Evolutionary conservation across 805 yeast species (phyloP).

Genomic region (Brettanomyces bruxellensis): DNA sequence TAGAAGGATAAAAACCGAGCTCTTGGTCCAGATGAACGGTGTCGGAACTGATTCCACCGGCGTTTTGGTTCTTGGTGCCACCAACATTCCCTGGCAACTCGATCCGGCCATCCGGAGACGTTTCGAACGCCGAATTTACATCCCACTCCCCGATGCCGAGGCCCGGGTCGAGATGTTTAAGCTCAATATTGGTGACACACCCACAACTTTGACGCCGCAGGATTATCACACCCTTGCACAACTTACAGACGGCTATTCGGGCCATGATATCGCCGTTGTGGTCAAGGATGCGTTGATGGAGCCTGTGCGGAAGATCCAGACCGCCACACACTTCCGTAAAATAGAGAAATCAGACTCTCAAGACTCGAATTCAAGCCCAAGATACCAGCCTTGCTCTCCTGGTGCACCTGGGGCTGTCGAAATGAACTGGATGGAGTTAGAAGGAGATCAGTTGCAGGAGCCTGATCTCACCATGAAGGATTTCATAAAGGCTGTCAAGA

Average conservation of each 20-base stretch:
- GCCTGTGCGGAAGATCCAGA: slow-evolving; percentile 91
- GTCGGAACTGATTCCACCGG: slow-evolving; percentile 94
- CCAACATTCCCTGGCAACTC: slow-evolving; percentile 97
- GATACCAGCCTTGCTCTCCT: slow-evolving; percentile 87
- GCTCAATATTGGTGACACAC: slow-evolving; percentile 83
- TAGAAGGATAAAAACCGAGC: slow-evolving; percentile 90
- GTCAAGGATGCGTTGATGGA: slow-evolving; percentile 98
- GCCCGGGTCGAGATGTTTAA: slow-evolving; percentile 93
- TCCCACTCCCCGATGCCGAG: slow-evolving; percentile 88
- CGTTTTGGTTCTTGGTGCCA: slow-evolving; percentile 91
- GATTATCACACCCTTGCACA: slow-evolving; percentile 77
- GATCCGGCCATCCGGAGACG: slow-evolving; percentile 97
- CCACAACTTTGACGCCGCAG: slow-evolving; percentile 63
- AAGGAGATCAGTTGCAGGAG: slow-evolving; percentile 79
- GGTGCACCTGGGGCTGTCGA: slow-evolving; percentile 85
- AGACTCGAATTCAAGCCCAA: slow-evolving; percentile 24
- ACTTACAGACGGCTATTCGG: slow-evolving; percentile 96
- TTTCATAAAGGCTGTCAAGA: slow-evolving; percentile 84
- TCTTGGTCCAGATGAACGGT: slow-evolving; percentile 97
- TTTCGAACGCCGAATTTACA: slow-evolving; percentile 90
- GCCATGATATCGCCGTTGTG: slow-evolving; percentile 93
- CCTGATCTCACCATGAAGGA: slow-evolving; percentile 88
- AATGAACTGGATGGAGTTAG: slow-evolving; percentile 90
- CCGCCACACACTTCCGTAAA: slow-evolving; percentile 87
- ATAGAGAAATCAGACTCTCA: slow-evolving; percentile 29